phyloP scores from a whole-genome alignment of 768 basidiomycete genomes.

The Leccinum aurantiacum region DNA sequence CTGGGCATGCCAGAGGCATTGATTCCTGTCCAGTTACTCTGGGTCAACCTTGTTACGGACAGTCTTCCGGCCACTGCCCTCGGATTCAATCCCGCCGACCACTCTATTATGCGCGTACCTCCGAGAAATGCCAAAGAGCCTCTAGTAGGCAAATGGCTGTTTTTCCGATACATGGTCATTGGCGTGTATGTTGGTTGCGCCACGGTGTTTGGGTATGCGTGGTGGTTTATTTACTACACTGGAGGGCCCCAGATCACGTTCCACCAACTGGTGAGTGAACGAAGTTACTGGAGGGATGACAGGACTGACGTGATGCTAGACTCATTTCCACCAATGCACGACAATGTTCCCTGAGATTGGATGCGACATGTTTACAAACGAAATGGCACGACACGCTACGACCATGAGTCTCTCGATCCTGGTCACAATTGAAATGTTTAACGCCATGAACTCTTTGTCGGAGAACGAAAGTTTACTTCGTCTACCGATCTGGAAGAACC shows the following conservation, averaged over 20 bases:
- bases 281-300: background rate
- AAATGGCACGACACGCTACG: slow-evolving; percentile 82
- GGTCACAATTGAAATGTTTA: slow-evolving; percentile 96
- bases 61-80: slow-evolving; percentile 95
- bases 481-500: slow-evolving; percentile 93
- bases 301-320: slow-evolving; percentile 45
- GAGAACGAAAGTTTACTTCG: slow-evolving; percentile 93
- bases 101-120: slow-evolving; percentile 94
- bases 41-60: slow-evolving; percentile 98
- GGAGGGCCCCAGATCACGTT: slow-evolving; percentile 93
- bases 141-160: slow-evolving; percentile 89
- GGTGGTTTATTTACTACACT: slow-evolving; percentile 96
- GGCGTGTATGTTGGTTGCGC: slow-evolving; percentile 93
- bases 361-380: slow-evolving; percentile 93
- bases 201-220: slow-evolving; percentile 96
- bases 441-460: slow-evolving; percentile 96
- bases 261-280: slow-evolving; percentile 76
- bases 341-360: slow-evolving; percentile 84
- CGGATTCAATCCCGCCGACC: slow-evolving; percentile 96
- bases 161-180: slow-evolving; percentile 93
- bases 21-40: slow-evolving; percentile 95
- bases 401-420: slow-evolving; percentile 97
- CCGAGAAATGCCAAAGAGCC: slow-evolving; percentile 90
- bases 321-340: slow-evolving; percentile 94
- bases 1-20: slow-evolving; percentile 99